Conservation (phyloP, 2,329 filamentous ascomycete species). For the Hortaea sp. region DNA sequence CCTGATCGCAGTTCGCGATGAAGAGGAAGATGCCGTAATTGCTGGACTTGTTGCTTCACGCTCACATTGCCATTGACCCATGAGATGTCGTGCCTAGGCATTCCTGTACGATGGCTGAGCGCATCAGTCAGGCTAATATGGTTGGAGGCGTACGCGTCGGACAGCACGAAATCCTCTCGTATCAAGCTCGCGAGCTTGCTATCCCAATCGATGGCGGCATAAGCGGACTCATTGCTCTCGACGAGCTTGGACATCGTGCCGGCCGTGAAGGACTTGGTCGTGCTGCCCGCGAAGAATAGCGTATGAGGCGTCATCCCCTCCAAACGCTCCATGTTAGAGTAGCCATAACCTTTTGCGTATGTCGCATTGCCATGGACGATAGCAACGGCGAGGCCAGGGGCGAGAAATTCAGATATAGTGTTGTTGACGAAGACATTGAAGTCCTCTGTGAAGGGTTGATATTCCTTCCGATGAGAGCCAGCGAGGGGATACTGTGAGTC, state of each 20-base stretch:
- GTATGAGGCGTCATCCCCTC: not conserved
- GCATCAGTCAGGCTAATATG: slow-evolving; percentile 26
- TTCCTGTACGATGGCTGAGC: slow-evolving; percentile 27
- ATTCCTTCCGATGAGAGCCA: not conserved
- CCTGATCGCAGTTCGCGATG: slow-evolving; percentile 31
- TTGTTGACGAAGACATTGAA: slow-evolving; percentile 2
- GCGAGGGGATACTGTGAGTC: not conserved
- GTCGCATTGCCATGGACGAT: slow-evolving; percentile 4
- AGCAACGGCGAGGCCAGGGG: slow-evolving; percentile 2
- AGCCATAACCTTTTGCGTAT: slow-evolving; percentile 2
- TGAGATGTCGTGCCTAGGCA: slow-evolving; percentile 23
- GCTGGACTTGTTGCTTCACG: slow-evolving; percentile 29
- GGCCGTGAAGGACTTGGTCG: slow-evolving; percentile 24
- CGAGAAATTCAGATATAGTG: not conserved
- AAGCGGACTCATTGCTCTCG: slow-evolving; percentile 12
- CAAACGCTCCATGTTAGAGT: not conserved
- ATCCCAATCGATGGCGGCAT: slow-evolving; percentile 24
- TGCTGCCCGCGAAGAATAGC: slow-evolving; percentile 17
- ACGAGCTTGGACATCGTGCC: slow-evolving; percentile 17
- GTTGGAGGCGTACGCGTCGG: slow-evolving; percentile 19
- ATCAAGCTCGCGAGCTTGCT: slow-evolving; percentile 28
- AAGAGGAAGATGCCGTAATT: slow-evolving; percentile 33
- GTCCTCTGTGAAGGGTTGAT: not conserved
- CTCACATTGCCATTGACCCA: slow-evolving; percentile 14
- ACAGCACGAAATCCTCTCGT: slow-evolving; percentile 26